Evolutionary conservation across 768 basidiomycete species (phyloP).

Genomic region (Tylopilus intermedius): DNA sequence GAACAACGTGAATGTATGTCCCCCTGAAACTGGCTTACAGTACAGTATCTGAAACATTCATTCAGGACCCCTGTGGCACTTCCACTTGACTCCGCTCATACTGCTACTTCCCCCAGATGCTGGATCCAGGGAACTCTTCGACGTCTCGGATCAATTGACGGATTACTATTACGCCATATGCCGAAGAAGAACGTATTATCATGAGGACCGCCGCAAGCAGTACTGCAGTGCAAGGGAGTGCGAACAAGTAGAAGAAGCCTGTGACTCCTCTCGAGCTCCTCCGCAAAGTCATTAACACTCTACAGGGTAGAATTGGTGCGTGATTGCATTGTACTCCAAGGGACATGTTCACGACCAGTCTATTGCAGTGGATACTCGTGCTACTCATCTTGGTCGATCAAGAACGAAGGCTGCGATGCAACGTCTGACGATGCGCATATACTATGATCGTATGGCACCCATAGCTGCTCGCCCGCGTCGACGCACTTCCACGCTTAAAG

Average conservation of each 20-base stretch:
- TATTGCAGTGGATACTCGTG: constrained; percentile 61
- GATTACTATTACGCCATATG: constrained; percentile 60
- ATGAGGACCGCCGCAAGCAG: constrained; percentile 10
- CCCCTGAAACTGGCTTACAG: not conserved
- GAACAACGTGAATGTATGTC: constrained; percentile 4
- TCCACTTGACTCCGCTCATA: constrained; percentile 46
- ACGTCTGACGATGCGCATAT: constrained; percentile 54
- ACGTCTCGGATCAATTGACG: constrained; percentile 46
- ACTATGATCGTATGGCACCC: constrained; percentile 50
- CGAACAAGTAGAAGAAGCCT: constrained; percentile 28
- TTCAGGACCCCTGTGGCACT: constrained; percentile 47
- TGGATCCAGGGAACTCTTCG: constrained; percentile 44
- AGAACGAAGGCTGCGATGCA: constrained; percentile 67
- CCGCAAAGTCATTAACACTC: constrained; percentile 41
- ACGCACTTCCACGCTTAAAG: constrained; percentile 25
- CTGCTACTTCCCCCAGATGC: constrained; percentile 44
- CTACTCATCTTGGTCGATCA: constrained; percentile 71
- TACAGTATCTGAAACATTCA: not conserved
- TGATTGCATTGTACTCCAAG: constrained; percentile 4
- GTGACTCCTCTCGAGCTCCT: constrained; percentile 47
- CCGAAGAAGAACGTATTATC: constrained; percentile 39
- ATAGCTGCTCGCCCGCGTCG: constrained; percentile 19
- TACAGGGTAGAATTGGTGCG: constrained; percentile 63
- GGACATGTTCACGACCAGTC: not conserved
- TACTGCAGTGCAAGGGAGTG: constrained; percentile 17